Conservation (phyloP, 1,284 basidiomycete species). For the Pseudozyma thailandica region DNA sequence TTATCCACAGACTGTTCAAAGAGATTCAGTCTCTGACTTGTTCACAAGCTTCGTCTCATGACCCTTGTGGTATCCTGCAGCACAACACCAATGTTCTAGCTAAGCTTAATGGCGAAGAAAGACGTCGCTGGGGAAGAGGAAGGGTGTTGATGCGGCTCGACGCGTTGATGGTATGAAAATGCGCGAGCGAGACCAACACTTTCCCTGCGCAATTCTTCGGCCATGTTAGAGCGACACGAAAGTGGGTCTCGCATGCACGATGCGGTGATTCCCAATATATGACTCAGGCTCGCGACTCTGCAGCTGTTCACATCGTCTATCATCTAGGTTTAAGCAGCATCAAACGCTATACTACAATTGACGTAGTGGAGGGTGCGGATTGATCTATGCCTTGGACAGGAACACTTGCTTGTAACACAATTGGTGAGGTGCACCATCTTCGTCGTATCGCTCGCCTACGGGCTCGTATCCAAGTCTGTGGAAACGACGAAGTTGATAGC, state of each 20-base stretch:
- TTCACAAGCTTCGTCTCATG: too few species aligned
- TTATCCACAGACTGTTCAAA: too few species aligned
- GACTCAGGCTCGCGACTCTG: neutral
- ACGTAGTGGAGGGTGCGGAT: neutral
- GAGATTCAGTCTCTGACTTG: too few species aligned
- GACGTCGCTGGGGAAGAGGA: neutral
- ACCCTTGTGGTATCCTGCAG: too few species aligned
- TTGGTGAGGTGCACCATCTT: conserved; percentile 47
- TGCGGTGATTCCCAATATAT: neutral
- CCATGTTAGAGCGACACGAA: neutral
- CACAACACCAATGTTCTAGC: too few species aligned
- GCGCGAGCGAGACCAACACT: conserved; percentile 5
- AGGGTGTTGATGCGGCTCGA: neutral
- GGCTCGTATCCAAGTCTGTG: conserved; percentile 34
- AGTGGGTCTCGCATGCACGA: neutral
- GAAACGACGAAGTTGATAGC: neutral
- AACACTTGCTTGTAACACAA: conserved; percentile 43
- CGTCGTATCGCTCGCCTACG: conserved; percentile 40
- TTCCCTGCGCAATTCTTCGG: conserved; percentile 4
- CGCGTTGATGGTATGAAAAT: neutral
- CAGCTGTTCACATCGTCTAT: neutral
- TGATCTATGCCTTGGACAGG: conserved; percentile 3
- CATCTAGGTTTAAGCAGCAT: neutral
- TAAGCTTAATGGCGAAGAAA: too few species aligned
- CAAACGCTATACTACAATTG: neutral